A percentile compares a stretch with the other conserved stretches of the same genome.
These are phyloP conservation scores for Cardamine occulta DNA, from an alignment of 345 rosid species.

Conservation along the genomic window DNA sequence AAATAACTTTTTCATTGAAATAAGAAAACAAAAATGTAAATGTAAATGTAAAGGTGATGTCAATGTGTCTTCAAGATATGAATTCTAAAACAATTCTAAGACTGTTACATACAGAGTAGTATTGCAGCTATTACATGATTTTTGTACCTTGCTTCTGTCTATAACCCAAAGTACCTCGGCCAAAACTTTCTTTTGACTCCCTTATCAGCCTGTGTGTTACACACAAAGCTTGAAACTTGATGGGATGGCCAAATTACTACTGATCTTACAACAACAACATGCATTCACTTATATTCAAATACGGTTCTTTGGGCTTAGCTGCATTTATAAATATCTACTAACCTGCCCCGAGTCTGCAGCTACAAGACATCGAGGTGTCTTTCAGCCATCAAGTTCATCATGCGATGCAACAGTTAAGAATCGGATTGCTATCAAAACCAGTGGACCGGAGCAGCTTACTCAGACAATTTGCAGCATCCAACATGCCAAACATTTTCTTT, in stretches of 20 bases:
- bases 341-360: conserved; percentile 52
- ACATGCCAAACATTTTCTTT: conserved; percentile 32
- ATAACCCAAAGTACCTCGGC: conserved; percentile 62
- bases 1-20: conserved; percentile 26
- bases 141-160: conserved; percentile 68
- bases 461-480: conserved; percentile 31
- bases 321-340: conserved; percentile 46
- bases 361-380: conserved; percentile 38
- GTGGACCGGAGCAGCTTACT: conserved; percentile 46
- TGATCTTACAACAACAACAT: conserved; percentile 58
- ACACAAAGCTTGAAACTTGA: conserved; percentile 49
- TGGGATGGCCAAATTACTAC: conserved; percentile 48
- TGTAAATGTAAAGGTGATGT: conserved; percentile 50
- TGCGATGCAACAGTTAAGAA: conserved; percentile 24
- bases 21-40: conserved; percentile 38
- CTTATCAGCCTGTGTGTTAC: conserved; percentile 57
- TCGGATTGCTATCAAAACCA: conserved; percentile 9
- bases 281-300: conserved; percentile 41
- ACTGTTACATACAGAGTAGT: conserved; percentile 78
- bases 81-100: conserved; percentile 72
- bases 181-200: conserved; percentile 69
- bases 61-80: conserved; percentile 71
- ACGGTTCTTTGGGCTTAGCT: conserved; percentile 41
- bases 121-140: conserved; percentile 67
- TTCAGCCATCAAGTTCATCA: conserved; percentile 51